Conservation (phyloP, 495 filamentous ascomycete species). For the Penicillium lividum region DNA sequence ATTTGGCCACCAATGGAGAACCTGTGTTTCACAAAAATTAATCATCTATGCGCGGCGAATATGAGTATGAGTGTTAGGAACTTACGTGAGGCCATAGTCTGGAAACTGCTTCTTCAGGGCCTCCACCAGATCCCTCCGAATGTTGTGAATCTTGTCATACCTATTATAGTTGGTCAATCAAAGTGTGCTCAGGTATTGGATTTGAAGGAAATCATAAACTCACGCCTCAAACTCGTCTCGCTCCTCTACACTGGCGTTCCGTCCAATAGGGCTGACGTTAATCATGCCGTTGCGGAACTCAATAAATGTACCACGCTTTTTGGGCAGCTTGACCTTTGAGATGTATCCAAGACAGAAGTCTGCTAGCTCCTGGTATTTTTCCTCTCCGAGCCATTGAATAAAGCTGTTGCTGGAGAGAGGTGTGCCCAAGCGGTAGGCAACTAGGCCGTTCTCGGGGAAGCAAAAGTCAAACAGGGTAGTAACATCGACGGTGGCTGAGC, state of each 20-base stretch:
- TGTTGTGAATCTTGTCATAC: slow-evolving; percentile 73
- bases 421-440: slow-evolving; percentile 78
- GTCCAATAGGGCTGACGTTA: slow-evolving; percentile 89
- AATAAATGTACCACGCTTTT: slow-evolving; percentile 94
- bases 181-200: neutral
- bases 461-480: slow-evolving; percentile 90
- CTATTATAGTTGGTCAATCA: slow-evolving; percentile 27
- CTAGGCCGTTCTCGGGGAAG: slow-evolving; percentile 94
- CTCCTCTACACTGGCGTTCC: slow-evolving; percentile 82
- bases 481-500: slow-evolving; percentile 60
- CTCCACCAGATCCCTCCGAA: slow-evolving; percentile 71
- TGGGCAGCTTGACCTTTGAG: slow-evolving; percentile 77
- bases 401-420: slow-evolving; percentile 74
- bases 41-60: neutral
- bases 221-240: slow-evolving; percentile 70
- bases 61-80: slow-evolving; percentile 15
- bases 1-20: slow-evolving; percentile 96
- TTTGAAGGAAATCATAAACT: slow-evolving; percentile 13
- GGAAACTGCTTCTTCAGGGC: slow-evolving; percentile 77
- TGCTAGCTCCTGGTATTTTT: slow-evolving; percentile 84
- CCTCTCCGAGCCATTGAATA: slow-evolving; percentile 89
- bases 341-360: slow-evolving; percentile 87
- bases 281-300: slow-evolving; percentile 98
- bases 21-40: slow-evolving; percentile 39
- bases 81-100: slow-evolving; percentile 81